These are phyloP conservation scores for Ailanthus altissimus DNA, from an alignment of 345 rosid species.

Conservation along the genomic window DNA sequence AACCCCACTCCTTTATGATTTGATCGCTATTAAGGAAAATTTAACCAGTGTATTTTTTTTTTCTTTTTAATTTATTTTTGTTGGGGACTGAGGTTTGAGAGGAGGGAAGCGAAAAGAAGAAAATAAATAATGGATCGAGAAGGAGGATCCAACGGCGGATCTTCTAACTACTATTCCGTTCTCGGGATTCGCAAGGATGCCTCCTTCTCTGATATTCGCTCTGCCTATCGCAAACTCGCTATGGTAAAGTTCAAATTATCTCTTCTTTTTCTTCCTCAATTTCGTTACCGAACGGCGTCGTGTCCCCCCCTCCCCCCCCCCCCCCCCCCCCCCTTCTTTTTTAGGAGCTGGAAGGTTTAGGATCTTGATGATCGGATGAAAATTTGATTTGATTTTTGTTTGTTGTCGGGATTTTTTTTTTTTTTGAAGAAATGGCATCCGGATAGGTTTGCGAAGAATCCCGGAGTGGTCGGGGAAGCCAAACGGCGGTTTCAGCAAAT, in stretches of 20 bases:
- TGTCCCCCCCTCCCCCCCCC: no score
- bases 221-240: conserved; percentile 89
- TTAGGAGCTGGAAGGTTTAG: no score
- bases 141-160: conserved; percentile 69
- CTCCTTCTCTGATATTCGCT: conserved; percentile 75
- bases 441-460: conserved; percentile 60
- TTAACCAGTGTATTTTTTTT: no score
- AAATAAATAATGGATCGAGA: conserved; percentile 56
- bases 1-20: not conserved
- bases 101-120: no score
- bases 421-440: conserved; percentile 94
- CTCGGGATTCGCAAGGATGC: conserved; percentile 83
- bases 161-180: conserved; percentile 63
- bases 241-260: conserved; percentile 45
- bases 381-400: not conserved
- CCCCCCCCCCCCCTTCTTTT: no score
- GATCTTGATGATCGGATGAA: not conserved
- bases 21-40: not conserved
- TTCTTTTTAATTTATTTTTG: no score
- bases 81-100: no score
- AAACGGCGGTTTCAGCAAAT: conserved; percentile 87
- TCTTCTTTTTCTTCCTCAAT: no score
- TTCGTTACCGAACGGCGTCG: not conserved
- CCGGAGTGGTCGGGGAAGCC: conserved; percentile 67
- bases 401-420: not conserved